A percentile compares a stretch with the other conserved stretches of the same genome.
Evolutionary conservation across 116 monocot species (phyloP).

Genomic region (Phalaenopsis hybrid): DNA sequence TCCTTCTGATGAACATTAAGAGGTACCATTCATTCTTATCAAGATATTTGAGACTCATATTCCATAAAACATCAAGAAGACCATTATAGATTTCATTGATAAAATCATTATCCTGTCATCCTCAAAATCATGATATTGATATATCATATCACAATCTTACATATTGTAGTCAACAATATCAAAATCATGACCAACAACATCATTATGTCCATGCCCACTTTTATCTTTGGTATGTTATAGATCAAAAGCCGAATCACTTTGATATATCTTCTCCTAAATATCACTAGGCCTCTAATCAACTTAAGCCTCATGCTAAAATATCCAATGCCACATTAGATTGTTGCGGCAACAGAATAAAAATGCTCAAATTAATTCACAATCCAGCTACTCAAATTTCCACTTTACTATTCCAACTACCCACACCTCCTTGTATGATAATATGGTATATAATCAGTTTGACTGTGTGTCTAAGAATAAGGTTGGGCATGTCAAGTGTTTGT

Average conservation of each 20-base stretch:
- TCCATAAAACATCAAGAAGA: too few relatives aligned
- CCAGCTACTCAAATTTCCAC: not conserved
- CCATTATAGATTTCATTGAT: too few relatives aligned
- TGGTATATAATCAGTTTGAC: not conserved
- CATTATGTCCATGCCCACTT: too few relatives aligned
- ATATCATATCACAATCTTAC: too few relatives aligned
- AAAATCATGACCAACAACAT: too few relatives aligned
- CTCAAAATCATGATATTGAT: too few relatives aligned
- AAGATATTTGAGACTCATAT: too few relatives aligned
- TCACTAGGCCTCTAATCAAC: not conserved
- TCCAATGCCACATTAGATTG: not conserved
- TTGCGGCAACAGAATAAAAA: not conserved
- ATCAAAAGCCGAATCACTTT: not conserved
- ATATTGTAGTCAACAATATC: too few relatives aligned
- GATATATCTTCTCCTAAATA: not conserved
- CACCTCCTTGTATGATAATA: not conserved
- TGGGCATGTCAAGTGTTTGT: not conserved
- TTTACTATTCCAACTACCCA: not conserved
- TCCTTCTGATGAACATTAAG: too few relatives aligned
- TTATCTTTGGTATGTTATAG: too few relatives aligned
- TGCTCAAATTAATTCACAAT: not conserved
- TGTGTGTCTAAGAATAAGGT: not conserved
- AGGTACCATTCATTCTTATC: too few relatives aligned
- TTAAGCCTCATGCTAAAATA: not conserved
- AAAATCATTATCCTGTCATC: too few relatives aligned